Conservation (phyloP, 169 alveolate species). For the Cyclospora cayetanensis region DNA sequence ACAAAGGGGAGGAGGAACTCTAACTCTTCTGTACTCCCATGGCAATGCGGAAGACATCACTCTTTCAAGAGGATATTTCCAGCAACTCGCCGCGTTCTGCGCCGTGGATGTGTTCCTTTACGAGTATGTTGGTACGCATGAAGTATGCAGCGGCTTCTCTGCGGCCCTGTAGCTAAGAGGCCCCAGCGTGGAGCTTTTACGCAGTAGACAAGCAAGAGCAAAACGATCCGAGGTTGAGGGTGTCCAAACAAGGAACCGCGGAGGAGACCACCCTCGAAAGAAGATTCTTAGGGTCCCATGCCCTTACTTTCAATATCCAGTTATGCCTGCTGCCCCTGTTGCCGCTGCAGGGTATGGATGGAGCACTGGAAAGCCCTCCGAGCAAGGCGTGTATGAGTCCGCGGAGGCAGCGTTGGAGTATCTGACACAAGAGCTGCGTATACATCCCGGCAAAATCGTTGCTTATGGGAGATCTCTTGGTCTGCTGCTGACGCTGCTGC, state of each 20-base stretch:
- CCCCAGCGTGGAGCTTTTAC: too few relatives aligned
- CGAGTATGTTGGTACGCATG: slow-evolving; percentile 81
- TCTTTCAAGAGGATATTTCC: slow-evolving; percentile 76
- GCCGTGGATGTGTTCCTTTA: slow-evolving; percentile 84
- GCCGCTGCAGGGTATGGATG: slow-evolving; percentile 82
- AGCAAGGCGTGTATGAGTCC: slow-evolving; percentile 84
- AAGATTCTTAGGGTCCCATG: too few relatives aligned
- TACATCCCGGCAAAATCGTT: slow-evolving; percentile 82
- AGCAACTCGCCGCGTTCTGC: slow-evolving; percentile 74
- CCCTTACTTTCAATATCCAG: too few relatives aligned
- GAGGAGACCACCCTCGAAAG: too few relatives aligned
- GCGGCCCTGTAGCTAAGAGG: background rate
- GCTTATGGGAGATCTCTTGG: slow-evolving; percentile 94
- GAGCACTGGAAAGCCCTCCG: slow-evolving; percentile 86
- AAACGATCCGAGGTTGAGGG: slow-evolving; percentile 17
- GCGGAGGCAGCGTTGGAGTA: slow-evolving; percentile 88
- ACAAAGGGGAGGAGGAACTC: slow-evolving; percentile 78
- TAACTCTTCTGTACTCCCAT: slow-evolving; percentile 88
- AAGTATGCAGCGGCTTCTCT: background rate
- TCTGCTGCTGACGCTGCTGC: background rate
- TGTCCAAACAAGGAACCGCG: too few relatives aligned
- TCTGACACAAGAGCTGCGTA: slow-evolving; percentile 37
- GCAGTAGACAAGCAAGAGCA: too few relatives aligned
- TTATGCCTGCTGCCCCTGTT: slow-evolving; percentile 28
- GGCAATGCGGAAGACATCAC: slow-evolving; percentile 93